Conservation (phyloP, 768 basidiomycete species). For the Rossbeevera mucosa region DNA sequence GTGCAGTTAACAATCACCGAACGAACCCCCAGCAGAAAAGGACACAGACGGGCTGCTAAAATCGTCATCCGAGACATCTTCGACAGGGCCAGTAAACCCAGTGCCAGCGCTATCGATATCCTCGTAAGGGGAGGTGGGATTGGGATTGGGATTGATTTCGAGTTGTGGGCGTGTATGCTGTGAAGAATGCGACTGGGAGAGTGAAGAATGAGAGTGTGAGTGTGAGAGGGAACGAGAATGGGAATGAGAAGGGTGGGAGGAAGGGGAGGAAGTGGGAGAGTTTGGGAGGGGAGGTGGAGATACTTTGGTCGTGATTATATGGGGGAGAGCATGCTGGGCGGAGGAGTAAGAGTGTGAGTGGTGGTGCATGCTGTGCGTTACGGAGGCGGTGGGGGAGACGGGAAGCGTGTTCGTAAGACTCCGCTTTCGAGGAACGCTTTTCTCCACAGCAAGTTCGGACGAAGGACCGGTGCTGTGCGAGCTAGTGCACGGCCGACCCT, state of each 20-base stretch:
- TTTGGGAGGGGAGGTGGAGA: constrained; percentile 27
- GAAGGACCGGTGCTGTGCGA: constrained; percentile 41
- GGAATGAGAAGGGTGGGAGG: constrained; percentile 21
- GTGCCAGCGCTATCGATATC: constrained; percentile 51
- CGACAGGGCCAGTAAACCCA: constrained; percentile 13
- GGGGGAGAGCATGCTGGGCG: constrained; percentile 12
- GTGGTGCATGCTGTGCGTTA: constrained; percentile 17
- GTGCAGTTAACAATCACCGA: background rate
- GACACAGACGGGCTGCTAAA: constrained; percentile 17
- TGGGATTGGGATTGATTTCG: constrained; percentile 27
- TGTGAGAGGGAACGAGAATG: constrained; percentile 17
- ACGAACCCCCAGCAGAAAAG: constrained; percentile 5
- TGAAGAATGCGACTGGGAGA: constrained; percentile 17
- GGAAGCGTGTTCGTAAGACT: constrained; percentile 51
- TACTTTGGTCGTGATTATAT: constrained; percentile 31
- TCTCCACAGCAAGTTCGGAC: constrained; percentile 41
- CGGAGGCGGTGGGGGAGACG: constrained; percentile 17
- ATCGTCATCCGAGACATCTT: constrained; percentile 28
- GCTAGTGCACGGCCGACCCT: constrained; percentile 36
- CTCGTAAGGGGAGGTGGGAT: constrained; percentile 42
- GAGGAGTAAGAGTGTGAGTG: constrained; percentile 28
- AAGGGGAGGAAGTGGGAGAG: constrained; percentile 22
- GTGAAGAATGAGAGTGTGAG: constrained; percentile 22
- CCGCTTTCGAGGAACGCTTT: constrained; percentile 62
- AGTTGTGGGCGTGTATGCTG: constrained; percentile 19